phyloP scores from a whole-genome alignment of 768 basidiomycete genomes.

The Dacryopinax spathularia region DNA sequence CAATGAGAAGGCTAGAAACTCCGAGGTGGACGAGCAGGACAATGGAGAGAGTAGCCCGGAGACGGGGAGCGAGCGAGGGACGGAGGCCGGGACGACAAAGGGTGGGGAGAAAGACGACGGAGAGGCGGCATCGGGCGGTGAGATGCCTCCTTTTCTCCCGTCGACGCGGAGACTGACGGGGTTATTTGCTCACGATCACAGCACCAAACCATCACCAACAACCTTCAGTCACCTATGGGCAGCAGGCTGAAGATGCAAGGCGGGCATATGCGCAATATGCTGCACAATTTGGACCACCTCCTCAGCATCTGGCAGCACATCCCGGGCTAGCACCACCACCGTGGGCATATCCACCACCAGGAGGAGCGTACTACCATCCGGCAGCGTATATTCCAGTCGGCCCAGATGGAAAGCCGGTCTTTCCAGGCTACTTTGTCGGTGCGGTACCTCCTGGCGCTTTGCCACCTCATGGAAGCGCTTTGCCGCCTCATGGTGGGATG shows the following conservation, averaged over 20 bases:
- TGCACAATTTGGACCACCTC: neutral
- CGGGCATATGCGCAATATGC: neutral
- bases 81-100: neutral
- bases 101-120: neutral
- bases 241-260: neutral
- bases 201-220: neutral
- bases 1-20: neutral
- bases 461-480: neutral
- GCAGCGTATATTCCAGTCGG: neutral
- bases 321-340: neutral
- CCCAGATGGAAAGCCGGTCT: neutral
- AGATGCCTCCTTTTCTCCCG: constrained; percentile 4
- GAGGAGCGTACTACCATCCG: neutral
- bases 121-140: neutral
- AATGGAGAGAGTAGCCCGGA: neutral
- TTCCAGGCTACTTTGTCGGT: neutral
- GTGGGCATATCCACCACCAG: neutral
- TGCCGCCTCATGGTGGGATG: neutral
- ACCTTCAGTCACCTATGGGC: neutral
- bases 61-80: neutral
- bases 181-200: neutral
- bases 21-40: neutral
- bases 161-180: constrained; percentile 5
- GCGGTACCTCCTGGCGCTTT: neutral
- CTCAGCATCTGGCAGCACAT: neutral